These are phyloP conservation scores for Aspergillus homomorphus DNA, from an alignment of 495 filamentous ascomycete genomes.

Conservation along the genomic window DNA sequence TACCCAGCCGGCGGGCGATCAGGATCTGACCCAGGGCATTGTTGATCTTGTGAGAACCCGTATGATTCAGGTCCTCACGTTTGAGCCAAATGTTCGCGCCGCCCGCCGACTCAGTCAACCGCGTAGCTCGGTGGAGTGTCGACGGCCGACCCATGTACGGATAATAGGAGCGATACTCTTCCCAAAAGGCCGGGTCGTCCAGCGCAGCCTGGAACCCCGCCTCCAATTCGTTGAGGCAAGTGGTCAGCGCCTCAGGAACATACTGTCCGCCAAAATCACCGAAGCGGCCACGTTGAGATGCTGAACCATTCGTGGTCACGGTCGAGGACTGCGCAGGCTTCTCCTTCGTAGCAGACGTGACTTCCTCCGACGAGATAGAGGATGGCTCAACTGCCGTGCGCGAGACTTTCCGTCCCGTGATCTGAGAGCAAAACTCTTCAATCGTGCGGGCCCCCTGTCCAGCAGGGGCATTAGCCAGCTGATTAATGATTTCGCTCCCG, in stretches of 20 bases:
- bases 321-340: not conserved
- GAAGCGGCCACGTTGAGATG: constrained; percentile 59
- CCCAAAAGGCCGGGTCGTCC: constrained; percentile 90
- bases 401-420: not conserved
- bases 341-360: not conserved
- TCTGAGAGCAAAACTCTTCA: not conserved
- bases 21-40: constrained; percentile 90
- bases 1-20: constrained; percentile 75
- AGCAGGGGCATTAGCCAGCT: constrained; percentile 5
- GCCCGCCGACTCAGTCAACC: constrained; percentile 81
- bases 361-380: not conserved
- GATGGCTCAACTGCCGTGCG: not conserved
- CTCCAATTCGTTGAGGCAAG: constrained; percentile 89
- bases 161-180: constrained; percentile 95
- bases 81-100: constrained; percentile 96
- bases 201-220: constrained; percentile 82
- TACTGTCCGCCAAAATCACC: constrained; percentile 99
- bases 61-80: constrained; percentile 88
- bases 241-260: constrained; percentile 96
- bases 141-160: constrained; percentile 96
- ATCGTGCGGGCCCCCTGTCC: not conserved
- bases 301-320: no score
- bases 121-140: constrained; percentile 81
- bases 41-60: constrained; percentile 92
- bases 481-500: constrained; percentile 73